A percentile compares a stretch with the other conserved stretches of the same genome.
phyloP scores from a whole-genome alignment of 148 eudicot species.

The Spergularia bocconei region DNA sequence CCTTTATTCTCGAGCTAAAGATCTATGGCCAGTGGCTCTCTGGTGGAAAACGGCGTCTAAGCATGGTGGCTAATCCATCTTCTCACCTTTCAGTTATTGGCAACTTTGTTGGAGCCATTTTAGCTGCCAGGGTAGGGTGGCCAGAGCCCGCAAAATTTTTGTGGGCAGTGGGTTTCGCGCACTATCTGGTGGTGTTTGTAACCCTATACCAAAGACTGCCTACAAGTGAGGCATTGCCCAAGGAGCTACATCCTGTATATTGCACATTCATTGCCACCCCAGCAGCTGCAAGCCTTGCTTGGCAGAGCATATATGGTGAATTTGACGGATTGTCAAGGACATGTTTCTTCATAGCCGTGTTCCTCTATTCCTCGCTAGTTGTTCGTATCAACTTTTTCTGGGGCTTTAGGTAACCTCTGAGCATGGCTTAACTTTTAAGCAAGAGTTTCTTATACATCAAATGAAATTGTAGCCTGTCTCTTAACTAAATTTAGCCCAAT shows the following conservation, averaged over 20 bases:
- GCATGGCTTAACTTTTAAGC: too few species aligned
- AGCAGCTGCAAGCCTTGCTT: conserved; percentile 90
- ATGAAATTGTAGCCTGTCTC: too few species aligned
- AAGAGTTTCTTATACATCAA: too few species aligned
- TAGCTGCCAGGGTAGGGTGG: conserved; percentile 86
- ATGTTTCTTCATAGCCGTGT: conserved; percentile 87
- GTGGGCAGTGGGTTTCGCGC: conserved; percentile 94
- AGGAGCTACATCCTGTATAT: conserved; percentile 94
- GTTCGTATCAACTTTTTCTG: conserved; percentile 81
- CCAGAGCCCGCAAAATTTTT: conserved; percentile 81
- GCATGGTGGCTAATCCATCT: conserved; percentile 87
- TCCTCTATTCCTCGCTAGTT: conserved; percentile 70
- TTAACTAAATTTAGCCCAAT: background rate
- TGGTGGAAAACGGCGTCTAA: conserved; percentile 79
- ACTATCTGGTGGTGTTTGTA: conserved; percentile 84
- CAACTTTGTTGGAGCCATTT: conserved; percentile 85
- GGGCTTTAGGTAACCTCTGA: conserved; percentile 60
- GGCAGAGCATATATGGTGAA: conserved; percentile 79
- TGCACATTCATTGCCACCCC: conserved; percentile 97
- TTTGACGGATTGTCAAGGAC: conserved; percentile 86
- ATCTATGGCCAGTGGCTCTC: conserved; percentile 99
- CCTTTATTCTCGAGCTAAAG: conserved; percentile 74
- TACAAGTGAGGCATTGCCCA: conserved; percentile 83
- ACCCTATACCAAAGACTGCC: conserved; percentile 91
- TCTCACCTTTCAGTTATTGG: conserved; percentile 89